Evolutionary conservation across 2,329 filamentous ascomycete species (phyloP), one percentile per base, ranked within the genome.

Genomic region (Thelonectria rubi): DNA sequence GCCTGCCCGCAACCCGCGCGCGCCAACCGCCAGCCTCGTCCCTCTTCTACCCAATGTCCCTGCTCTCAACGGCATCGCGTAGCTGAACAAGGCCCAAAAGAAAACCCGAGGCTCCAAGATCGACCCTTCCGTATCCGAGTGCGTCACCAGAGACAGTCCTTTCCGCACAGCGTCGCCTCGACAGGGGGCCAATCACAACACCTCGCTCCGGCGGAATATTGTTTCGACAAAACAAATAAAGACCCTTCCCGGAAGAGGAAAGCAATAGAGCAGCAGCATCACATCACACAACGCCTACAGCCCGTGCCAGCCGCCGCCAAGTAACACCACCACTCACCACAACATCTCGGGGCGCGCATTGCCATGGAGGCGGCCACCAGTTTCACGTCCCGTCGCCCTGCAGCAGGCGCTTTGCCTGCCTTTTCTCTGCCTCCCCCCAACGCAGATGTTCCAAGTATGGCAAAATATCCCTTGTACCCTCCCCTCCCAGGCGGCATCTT

Each of bases 381-480:
- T 60, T 77, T 77, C 62, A 67, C 76, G 10, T 71, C 74, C 37
- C 73, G 76, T 60, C 76, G 76, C 40, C 68, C 74, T 47, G 75
- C 76, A 21, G 72, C 76, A 18, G 71, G 73, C 64, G 55, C 70
- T 15, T 60, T 77, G 55, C 76, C 75, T n/a, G 63, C 75, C 40
- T 77, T 77, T 57, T 72, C 74, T 62, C 72, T 78, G 34, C 76
- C 76, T 55, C 75, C 75, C 47, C 76, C 76, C 21, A 75, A 70
- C 50, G 60, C 74, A 62, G 75, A 77, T 62, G 68, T 76, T 66
- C 74, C 76, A 74, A 77, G 76, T 76, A 75, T 73, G 75, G 48
- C 65, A 62, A 65, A 65, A 71, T 69, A 65, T 42, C 54, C 69
- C 53, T 50, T 66, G 55, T 69, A 65, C 62, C 60, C 65, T 65